Evolutionary conservation across 2,329 filamentous ascomycete species (phyloP).

Genomic region (Hymenoscyphus linearis): DNA sequence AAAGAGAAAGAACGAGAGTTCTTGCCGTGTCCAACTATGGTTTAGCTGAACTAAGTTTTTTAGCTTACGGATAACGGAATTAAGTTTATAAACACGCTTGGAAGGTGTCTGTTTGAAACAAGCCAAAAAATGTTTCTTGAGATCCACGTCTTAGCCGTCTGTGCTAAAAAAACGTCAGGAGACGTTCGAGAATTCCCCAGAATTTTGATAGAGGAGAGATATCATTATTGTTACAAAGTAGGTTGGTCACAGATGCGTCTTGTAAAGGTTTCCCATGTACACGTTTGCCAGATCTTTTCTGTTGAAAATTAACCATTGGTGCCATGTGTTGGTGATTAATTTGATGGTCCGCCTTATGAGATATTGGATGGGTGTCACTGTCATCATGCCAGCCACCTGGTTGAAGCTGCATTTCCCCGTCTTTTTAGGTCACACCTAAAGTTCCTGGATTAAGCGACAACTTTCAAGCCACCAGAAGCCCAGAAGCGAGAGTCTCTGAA

Average conservation of each 20-base stretch:
- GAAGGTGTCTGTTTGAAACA: not conserved
- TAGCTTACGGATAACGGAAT: not conserved
- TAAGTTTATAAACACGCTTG: not conserved
- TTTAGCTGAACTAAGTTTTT: not conserved
- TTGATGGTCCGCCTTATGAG: not conserved
- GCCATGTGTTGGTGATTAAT: constrained; percentile 1
- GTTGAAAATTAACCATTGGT: not conserved
- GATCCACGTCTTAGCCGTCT: not conserved
- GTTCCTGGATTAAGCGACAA: not conserved
- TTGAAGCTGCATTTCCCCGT: not conserved
- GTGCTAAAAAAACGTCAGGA: not conserved
- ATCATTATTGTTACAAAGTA: not conserved
- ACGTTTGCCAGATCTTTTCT: not conserved
- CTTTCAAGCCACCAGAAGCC: not conserved
- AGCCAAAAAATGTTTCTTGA: not conserved
- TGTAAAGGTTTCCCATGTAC: not conserved
- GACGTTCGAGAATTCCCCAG: not conserved
- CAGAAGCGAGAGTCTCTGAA: not conserved
- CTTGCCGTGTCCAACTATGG: too few species aligned
- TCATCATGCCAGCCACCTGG: not conserved
- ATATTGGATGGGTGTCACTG: not conserved
- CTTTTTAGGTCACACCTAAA: not conserved
- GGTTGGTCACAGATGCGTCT: not conserved
- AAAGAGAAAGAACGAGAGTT: too few species aligned
- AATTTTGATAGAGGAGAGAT: not conserved